phyloP scores from a whole-genome alignment of 345 rosid species.

The Ailanthus altissimus region DNA sequence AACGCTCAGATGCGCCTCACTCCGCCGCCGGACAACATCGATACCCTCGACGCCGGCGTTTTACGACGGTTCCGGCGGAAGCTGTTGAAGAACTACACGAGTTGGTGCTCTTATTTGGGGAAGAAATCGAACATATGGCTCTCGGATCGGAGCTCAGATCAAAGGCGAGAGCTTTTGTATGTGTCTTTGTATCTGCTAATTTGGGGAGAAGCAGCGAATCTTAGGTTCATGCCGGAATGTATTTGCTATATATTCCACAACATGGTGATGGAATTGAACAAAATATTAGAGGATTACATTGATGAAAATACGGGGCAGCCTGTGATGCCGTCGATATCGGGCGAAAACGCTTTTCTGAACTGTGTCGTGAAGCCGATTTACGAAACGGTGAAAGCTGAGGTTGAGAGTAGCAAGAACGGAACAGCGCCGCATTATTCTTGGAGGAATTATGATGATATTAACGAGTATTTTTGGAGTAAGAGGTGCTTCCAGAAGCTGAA shows the following conservation, averaged over 20 bases:
- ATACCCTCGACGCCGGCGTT: conserved; percentile 68
- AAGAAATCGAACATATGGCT: conserved; percentile 88
- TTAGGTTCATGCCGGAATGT: conserved; percentile 89
- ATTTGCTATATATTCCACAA: conserved; percentile 80
- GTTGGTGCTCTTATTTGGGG: conserved; percentile 86
- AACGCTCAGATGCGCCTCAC: conserved; percentile 97
- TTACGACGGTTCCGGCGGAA: conserved; percentile 73
- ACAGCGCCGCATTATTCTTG: conserved; percentile 93
- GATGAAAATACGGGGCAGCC: conserved; percentile 93
- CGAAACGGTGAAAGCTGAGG: conserved; percentile 71
- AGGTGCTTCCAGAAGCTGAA: conserved; percentile 81
- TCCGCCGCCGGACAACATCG: conserved; percentile 89
- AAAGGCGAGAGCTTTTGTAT: conserved; percentile 41
- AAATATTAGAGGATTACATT: conserved; percentile 73
- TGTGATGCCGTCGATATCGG: conserved; percentile 72
- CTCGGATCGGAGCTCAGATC: conserved; percentile 69
- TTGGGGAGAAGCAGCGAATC: conserved; percentile 94
- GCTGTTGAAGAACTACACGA: conserved; percentile 69
- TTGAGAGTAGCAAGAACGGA: conserved; percentile 79
- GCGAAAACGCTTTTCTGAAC: conserved; percentile 71
- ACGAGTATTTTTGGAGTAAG: conserved; percentile 95
- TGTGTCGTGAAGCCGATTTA: conserved; percentile 82
- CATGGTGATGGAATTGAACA: conserved; percentile 92
- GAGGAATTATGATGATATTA: conserved; percentile 93
- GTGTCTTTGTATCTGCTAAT: conserved; percentile 45